Conservation (phyloP, 176 grass and related monocot species). For the Metroxylon sagu region DNA sequence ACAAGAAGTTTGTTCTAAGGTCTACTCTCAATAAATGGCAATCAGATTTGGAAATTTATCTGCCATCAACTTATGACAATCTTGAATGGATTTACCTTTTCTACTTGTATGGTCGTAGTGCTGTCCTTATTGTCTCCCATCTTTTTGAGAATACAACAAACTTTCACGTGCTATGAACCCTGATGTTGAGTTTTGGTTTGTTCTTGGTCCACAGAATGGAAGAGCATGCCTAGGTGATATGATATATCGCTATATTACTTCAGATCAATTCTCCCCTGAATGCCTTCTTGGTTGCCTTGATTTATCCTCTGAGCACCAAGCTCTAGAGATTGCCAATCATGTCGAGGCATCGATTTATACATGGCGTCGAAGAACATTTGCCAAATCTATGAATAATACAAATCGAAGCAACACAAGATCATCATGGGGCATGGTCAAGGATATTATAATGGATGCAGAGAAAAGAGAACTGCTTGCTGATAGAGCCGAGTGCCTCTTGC, state of each 20-base stretch:
- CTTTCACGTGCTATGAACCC: neutral
- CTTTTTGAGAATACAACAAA: neutral
- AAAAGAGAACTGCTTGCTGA: conserved; percentile 71
- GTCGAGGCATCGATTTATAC: conserved; percentile 77
- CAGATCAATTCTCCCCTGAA: conserved; percentile 82
- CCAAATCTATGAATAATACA: conserved; percentile 36
- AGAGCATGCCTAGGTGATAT: conserved; percentile 68
- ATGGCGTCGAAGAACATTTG: conserved; percentile 48
- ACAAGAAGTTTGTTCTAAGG: too few relatives aligned
- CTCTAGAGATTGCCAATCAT: conserved; percentile 68
- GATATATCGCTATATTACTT: conserved; percentile 67
- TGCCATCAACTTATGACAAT: too few relatives aligned
- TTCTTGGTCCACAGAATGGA: conserved; percentile 51
- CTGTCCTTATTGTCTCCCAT: neutral
- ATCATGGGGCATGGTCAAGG: conserved; percentile 83
- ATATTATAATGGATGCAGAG: conserved; percentile 65
- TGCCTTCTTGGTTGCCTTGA: conserved; percentile 81
- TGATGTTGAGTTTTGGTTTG: neutral
- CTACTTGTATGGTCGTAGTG: too few relatives aligned
- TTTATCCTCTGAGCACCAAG: conserved; percentile 81
- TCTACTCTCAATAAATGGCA: too few relatives aligned
- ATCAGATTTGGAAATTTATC: too few relatives aligned
- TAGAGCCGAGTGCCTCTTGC: conserved; percentile 62
- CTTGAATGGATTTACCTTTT: too few relatives aligned
- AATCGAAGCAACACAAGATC: conserved; percentile 43